Percentiles rank a stretch among this genome's conserved stretches.
Conservation (phyloP, 345 rosid genomes). For the Camelina sativa region DNA sequence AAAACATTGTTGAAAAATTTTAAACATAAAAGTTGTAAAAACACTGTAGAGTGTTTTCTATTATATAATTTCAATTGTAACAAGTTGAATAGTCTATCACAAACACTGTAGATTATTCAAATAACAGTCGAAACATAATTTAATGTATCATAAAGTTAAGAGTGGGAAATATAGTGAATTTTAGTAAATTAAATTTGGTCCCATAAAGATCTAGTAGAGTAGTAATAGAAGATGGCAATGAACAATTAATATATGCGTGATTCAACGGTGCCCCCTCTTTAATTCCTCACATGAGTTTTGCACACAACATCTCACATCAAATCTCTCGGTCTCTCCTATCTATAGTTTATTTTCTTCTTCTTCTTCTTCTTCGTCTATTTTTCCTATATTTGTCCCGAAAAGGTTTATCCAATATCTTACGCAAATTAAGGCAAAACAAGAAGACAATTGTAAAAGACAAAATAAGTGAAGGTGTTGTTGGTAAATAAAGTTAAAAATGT, state of each 20-base stretch:
- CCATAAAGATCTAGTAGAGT: constrained; percentile 7
- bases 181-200: background rate
- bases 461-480: constrained; percentile 17
- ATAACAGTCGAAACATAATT: background rate
- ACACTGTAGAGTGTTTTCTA: background rate
- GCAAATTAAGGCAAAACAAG: constrained; percentile 23
- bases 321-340: background rate
- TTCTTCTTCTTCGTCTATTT: background rate
- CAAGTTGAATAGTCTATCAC: constrained; percentile 11
- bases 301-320: background rate
- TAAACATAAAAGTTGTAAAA: background rate
- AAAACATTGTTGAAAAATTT: background rate
- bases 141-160: background rate
- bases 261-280: constrained; percentile 38
- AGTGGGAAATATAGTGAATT: background rate
- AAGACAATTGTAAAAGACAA: background rate
- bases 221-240: background rate
- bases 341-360: no score
- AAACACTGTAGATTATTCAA: constrained; percentile 1
- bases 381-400: constrained; percentile 11
- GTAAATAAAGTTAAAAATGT: constrained; percentile 39
- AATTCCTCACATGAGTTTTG: constrained; percentile 49
- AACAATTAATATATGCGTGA: constrained; percentile 43
- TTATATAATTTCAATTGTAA: background rate
- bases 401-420: constrained; percentile 8